Evolutionary conservation across 2,329 filamentous ascomycete species (phyloP).

Genomic region (Xylariomycetidae sp.): DNA sequence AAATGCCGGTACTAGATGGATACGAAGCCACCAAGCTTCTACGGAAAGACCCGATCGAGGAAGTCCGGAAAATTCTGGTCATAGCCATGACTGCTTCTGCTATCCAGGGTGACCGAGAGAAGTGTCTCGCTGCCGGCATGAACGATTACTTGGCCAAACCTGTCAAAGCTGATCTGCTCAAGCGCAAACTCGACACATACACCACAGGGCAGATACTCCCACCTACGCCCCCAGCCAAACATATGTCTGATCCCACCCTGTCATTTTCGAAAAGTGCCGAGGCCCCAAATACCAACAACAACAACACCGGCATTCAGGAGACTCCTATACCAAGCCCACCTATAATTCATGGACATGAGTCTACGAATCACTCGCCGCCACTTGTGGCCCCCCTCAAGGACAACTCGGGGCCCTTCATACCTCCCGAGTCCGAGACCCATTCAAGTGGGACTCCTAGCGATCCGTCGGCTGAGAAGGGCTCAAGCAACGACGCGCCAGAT

Average conservation of each 20-base stretch:
- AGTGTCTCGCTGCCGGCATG: constrained; percentile 94
- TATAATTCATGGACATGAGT: constrained; percentile 10
- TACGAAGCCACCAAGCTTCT: constrained; percentile 86
- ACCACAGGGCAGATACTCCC: constrained; percentile 30
- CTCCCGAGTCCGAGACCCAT: too few relatives aligned
- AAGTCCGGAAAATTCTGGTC: constrained; percentile 77
- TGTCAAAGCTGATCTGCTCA: constrained; percentile 81
- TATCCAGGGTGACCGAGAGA: constrained; percentile 90
- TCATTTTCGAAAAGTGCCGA: too few relatives aligned
- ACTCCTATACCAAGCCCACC: constrained; percentile 16
- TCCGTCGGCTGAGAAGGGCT: constrained; percentile 23
- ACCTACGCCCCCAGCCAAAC: constrained; percentile 18
- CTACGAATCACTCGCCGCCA: constrained; percentile 15
- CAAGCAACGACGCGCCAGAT: constrained; percentile 11
- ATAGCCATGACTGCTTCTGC: constrained; percentile 97
- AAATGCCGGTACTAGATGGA: constrained; percentile 90
- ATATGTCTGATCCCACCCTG: constrained; percentile 13
- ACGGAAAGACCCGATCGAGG: constrained; percentile 67
- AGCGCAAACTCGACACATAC: constrained; percentile 67
- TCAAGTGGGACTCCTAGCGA: constrained; percentile 29
- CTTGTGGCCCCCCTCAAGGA: constrained; percentile 18
- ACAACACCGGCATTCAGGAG: constrained; percentile 4
- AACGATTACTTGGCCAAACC: constrained; percentile 96
- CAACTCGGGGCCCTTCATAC: too few relatives aligned
- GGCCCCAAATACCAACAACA: too few relatives aligned